Percentiles rank a stretch among this genome's conserved stretches.
Conservation (phyloP, 2,329 filamentous ascomycete species). For the Hortaea werneckii region DNA sequence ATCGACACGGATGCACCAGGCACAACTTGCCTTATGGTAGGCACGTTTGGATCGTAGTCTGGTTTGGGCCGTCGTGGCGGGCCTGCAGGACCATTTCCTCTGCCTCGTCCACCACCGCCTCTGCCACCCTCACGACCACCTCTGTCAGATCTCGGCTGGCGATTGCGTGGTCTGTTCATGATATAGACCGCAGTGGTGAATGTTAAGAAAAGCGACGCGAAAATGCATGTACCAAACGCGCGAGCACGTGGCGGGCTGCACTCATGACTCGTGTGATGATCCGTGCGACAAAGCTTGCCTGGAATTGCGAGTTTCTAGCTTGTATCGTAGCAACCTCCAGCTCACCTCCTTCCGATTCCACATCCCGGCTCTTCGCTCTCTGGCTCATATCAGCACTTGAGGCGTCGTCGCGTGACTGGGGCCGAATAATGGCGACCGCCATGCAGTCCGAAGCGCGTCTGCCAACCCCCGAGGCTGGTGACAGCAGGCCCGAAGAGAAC, state of each 20-base stretch:
- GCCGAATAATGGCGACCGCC: conserved; percentile 10
- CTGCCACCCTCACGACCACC: conserved; percentile 3
- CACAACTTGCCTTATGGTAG: conserved; percentile 37
- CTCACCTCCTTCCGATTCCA: not conserved
- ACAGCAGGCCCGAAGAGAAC: conserved; percentile 5
- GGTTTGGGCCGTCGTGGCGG: not conserved
- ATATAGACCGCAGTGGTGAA: not conserved
- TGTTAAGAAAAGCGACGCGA: not conserved
- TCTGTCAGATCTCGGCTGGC: conserved; percentile 15
- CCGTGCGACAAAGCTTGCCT: not conserved
- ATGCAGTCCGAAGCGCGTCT: conserved; percentile 19
- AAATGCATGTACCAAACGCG: not conserved
- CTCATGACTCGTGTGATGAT: not conserved
- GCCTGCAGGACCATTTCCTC: not conserved
- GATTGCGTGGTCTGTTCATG: conserved; percentile 24
- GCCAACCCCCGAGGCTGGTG: conserved; percentile 17
- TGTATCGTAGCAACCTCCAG: not conserved
- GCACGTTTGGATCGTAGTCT: conserved; percentile 15
- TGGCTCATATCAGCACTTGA: no score
- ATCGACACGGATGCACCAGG: conserved; percentile 59
- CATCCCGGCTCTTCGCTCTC: not conserved
- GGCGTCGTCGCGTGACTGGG: no score
- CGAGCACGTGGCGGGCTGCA: not conserved
- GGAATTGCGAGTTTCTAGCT: not conserved
- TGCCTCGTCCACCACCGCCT: not conserved